These are phyloP conservation scores for Schwanniomyces vanrijiae DNA, from an alignment of 805 yeast genomes.

Conservation along the genomic window DNA sequence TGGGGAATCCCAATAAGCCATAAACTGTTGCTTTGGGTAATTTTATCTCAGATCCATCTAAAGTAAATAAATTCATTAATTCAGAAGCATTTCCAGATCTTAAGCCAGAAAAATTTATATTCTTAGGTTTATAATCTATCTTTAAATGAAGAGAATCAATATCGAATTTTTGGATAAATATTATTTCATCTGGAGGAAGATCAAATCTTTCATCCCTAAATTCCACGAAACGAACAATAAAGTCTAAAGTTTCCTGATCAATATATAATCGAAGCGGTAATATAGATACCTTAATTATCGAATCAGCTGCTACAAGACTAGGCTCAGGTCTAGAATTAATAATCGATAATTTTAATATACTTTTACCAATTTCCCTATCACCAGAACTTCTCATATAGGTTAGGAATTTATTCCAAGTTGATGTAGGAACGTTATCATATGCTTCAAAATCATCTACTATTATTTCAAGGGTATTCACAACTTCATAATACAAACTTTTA, in stretches of 20 bases:
- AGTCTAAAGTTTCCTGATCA: conserved; percentile 92
- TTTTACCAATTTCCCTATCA: conserved; percentile 65
- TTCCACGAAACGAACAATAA: conserved; percentile 73
- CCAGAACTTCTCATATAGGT: conserved; percentile 69
- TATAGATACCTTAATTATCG: conserved; percentile 50
- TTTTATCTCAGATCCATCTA: conserved; percentile 80
- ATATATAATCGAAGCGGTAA: conserved; percentile 81
- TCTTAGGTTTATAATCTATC: conserved; percentile 90
- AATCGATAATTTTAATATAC: conserved; percentile 56
- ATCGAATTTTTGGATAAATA: conserved; percentile 67
- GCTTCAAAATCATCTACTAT: conserved; percentile 56
- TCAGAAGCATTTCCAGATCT: conserved; percentile 86
- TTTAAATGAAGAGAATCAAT: conserved; percentile 60
- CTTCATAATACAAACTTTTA: conserved; percentile 34
- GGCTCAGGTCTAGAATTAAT: conserved; percentile 66
- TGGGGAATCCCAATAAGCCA: conserved; percentile 76
- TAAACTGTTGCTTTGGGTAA: conserved; percentile 62
- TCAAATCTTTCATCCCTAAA: conserved; percentile 73
- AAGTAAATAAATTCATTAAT: conserved; percentile 80
- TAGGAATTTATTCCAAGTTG: conserved; percentile 87
- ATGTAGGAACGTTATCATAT: conserved; percentile 76
- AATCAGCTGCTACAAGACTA: conserved; percentile 66
- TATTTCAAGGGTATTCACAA: conserved; percentile 50
- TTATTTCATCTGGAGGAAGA: conserved; percentile 62
- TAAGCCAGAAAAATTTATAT: conserved; percentile 79